Percentiles rank a stretch among this genome's conserved stretches.
Evolutionary conservation across 1,284 basidiomycete species (phyloP).

Genomic region (Rhodotorula sp.): DNA sequence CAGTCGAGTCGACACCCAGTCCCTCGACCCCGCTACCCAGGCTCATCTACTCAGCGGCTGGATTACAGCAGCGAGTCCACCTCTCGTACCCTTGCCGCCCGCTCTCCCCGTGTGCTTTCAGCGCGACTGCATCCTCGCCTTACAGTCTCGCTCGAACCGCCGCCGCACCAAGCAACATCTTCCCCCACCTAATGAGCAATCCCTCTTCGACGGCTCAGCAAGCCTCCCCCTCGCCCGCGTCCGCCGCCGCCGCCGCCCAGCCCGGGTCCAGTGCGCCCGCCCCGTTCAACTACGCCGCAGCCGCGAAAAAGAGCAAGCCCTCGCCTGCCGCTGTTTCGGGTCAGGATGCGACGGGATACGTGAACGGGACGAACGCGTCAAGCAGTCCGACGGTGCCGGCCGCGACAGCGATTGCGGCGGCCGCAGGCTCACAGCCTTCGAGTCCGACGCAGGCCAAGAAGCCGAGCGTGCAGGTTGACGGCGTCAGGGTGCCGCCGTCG

Average conservation of each 20-base stretch:
- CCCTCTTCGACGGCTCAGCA: slow-evolving; percentile 11
- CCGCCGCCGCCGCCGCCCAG: slow-evolving; percentile 13
- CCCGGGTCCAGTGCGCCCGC: slow-evolving; percentile 10
- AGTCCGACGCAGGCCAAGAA: slow-evolving; percentile 20
- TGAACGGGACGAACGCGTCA: slow-evolving; percentile 18
- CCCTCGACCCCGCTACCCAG: too few relatives aligned
- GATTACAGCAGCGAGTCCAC: too few relatives aligned
- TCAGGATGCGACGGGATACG: slow-evolving; percentile 36
- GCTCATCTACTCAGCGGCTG: not conserved
- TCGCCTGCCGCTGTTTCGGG: slow-evolving; percentile 40
- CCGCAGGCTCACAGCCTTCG: slow-evolving; percentile 17
- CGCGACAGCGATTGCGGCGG: slow-evolving; percentile 30
- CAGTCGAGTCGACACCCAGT: not conserved
- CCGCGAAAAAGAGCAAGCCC: slow-evolving; percentile 39
- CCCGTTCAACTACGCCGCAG: slow-evolving; percentile 40
- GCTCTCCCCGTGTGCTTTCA: not conserved
- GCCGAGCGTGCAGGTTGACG: slow-evolving; percentile 37
- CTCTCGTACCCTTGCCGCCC: not conserved
- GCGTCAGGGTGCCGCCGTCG: slow-evolving; percentile 27
- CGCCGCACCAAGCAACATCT: not conserved
- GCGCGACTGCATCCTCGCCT: not conserved
- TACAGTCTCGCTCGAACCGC: slow-evolving; percentile 6
- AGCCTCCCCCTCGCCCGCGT: slow-evolving; percentile 15
- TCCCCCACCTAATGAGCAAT: slow-evolving; percentile 25
- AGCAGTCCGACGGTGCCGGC: slow-evolving; percentile 23